phyloP scores from a whole-genome alignment of 75 land plant species.

The Pinus albicaulis region DNA sequence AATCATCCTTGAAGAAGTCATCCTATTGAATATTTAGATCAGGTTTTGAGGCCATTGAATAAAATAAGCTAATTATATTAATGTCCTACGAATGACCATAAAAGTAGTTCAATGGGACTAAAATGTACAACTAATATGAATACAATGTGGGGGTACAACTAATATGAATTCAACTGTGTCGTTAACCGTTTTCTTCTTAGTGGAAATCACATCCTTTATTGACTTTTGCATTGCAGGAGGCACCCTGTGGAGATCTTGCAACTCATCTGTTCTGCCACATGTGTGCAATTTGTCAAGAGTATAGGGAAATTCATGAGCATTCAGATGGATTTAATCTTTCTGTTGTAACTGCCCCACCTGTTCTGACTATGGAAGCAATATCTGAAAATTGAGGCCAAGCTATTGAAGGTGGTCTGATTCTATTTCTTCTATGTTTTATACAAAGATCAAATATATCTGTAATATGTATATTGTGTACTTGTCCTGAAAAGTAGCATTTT shows the following conservation, averaged over 20 bases:
- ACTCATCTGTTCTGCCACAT: slow-evolving; percentile 88
- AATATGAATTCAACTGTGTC: neutral
- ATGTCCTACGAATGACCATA: too few species aligned
- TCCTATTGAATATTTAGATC: too few species aligned
- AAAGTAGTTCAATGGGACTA: too few species aligned
- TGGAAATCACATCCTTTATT: neutral
- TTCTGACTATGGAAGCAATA: slow-evolving; percentile 58
- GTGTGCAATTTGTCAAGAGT: slow-evolving; percentile 91
- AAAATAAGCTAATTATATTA: too few species aligned
- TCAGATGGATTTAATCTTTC: slow-evolving; percentile 16
- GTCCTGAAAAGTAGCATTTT: neutral
- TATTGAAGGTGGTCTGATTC: neutral
- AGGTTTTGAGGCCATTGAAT: too few species aligned
- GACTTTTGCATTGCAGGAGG: slow-evolving; percentile 49
- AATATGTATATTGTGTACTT: neutral
- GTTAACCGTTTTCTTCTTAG: neutral
- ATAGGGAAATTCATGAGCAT: slow-evolving; percentile 76
- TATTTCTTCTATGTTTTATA: neutral
- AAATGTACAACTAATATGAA: too few species aligned
- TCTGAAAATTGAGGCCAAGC: slow-evolving; percentile 4
- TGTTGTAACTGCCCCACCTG: slow-evolving; percentile 42
- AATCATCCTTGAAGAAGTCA: too few species aligned
- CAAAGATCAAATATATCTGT: neutral
- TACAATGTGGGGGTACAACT: too few species aligned
- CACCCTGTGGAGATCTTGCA: slow-evolving; percentile 79